phyloP scores from a whole-genome alignment of 202 grass and related monocot genomes.

The Elaeis oleifera region DNA sequence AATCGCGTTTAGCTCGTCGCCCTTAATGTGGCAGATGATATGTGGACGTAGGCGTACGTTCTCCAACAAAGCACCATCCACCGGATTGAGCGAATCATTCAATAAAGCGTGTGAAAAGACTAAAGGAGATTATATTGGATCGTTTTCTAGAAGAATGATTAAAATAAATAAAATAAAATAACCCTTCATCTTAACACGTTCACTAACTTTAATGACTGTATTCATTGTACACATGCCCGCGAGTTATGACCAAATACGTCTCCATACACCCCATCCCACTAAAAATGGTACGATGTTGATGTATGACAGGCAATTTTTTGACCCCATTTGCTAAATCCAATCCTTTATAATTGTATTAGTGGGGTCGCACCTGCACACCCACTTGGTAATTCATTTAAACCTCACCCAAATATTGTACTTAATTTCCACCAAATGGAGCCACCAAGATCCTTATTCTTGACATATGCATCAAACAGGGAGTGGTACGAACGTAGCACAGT shows the following conservation, averaged over 20 bases:
- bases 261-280: conserved; percentile 6
- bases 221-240: conserved; percentile 7
- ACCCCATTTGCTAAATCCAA: too few relatives aligned
- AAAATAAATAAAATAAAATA: not conserved
- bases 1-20: conserved; percentile 56
- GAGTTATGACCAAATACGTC: conserved; percentile 1
- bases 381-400: too few relatives aligned
- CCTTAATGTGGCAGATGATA: conserved; percentile 35
- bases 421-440: too few relatives aligned
- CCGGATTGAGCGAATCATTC: conserved; percentile 52
- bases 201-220: conserved; percentile 9
- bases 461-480: too few relatives aligned
- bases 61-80: conserved; percentile 23
- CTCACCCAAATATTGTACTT: too few relatives aligned
- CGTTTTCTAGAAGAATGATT: not conserved
- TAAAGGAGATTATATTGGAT: conserved; percentile 35
- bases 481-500: too few relatives aligned
- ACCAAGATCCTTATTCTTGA: too few relatives aligned
- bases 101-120: conserved; percentile 54
- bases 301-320: conserved; percentile 14
- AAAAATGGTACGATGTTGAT: not conserved
- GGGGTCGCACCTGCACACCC: too few relatives aligned
- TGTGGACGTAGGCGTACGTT: conserved; percentile 44
- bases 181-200: not conserved
- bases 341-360: too few relatives aligned